Percentiles rank a stretch among this genome's conserved stretches.
These are phyloP conservation scores for Colletotrichum shisoi DNA, from an alignment of 2,329 filamentous ascomycete species.

Conservation along the genomic window DNA sequence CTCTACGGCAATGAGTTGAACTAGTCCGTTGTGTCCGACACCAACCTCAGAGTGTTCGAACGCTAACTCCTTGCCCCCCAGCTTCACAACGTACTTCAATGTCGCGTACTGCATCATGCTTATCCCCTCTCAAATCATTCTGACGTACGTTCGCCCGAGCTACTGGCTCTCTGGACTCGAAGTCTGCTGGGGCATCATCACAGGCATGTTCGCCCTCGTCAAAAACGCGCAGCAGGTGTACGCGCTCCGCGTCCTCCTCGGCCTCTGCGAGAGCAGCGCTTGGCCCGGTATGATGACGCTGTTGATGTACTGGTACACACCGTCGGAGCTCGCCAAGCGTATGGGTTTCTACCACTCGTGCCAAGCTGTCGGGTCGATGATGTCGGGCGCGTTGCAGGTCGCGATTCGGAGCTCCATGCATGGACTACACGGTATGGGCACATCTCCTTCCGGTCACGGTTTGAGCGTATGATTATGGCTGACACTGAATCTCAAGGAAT, in stretches of 20 bases:
- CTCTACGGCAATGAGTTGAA: slow-evolving; percentile 55
- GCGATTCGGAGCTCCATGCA: slow-evolving; percentile 48
- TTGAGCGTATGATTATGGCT: slow-evolving; percentile 58
- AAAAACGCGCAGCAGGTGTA: slow-evolving; percentile 50
- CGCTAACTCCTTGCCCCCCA: background rate
- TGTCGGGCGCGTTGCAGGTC: slow-evolving; percentile 64
- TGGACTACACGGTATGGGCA: slow-evolving; percentile 28
- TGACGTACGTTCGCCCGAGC: slow-evolving; percentile 44
- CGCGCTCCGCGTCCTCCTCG: slow-evolving; percentile 54
- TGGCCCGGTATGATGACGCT: slow-evolving; percentile 45
- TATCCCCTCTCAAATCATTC: slow-evolving; percentile 45
- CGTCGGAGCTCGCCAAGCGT: slow-evolving; percentile 57
- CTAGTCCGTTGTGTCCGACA: slow-evolving; percentile 13
- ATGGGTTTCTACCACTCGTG: slow-evolving; percentile 58
- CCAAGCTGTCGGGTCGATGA: slow-evolving; percentile 62
- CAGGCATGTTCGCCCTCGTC: slow-evolving; percentile 34
- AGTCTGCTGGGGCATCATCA: slow-evolving; percentile 42
- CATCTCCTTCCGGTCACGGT: no score
- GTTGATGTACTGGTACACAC: slow-evolving; percentile 55
- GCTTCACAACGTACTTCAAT: slow-evolving; percentile 42
- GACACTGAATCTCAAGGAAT: slow-evolving; percentile 51
- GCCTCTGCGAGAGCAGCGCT: slow-evolving; percentile 52
- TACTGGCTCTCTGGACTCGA: slow-evolving; percentile 45
- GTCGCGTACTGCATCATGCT: slow-evolving; percentile 43
- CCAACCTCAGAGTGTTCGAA: background rate